Conservation (phyloP, 441 rosid genomes). For the Lepidium campestre region DNA sequence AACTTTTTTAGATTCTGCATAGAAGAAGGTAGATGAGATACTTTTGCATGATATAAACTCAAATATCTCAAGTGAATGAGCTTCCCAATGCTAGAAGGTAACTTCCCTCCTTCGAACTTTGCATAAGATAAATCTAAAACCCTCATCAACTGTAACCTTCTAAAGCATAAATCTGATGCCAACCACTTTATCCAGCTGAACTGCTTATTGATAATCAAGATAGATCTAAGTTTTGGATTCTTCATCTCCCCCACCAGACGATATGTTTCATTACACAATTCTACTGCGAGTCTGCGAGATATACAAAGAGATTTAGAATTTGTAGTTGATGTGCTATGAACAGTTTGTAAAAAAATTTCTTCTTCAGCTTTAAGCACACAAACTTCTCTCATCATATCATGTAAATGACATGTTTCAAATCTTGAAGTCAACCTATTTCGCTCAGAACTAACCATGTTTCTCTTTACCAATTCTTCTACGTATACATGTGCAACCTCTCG, state of each 20-base stretch:
- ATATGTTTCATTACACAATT: background rate
- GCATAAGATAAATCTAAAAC: background rate
- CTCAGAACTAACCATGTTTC: conserved; percentile 19
- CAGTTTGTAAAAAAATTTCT: background rate
- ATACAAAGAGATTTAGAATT: background rate
- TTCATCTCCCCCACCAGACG: background rate
- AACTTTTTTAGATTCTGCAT: background rate
- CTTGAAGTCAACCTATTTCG: background rate
- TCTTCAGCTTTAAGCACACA: conserved; percentile 24
- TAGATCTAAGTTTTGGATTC: conserved; percentile 3
- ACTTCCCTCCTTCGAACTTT: background rate
- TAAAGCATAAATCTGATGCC: background rate
- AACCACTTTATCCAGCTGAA: background rate
- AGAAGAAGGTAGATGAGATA: background rate
- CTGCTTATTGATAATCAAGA: background rate
- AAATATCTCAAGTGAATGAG: conserved; percentile 8
- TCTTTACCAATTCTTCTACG: conserved; percentile 5
- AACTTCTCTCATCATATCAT: conserved; percentile 30
- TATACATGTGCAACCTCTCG: conserved; percentile 10
- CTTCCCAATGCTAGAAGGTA: background rate
- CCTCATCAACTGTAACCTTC: background rate
- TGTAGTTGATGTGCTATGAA: background rate
- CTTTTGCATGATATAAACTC: background rate
- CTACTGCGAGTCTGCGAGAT: background rate
- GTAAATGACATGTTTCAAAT: conserved; percentile 13